Evolutionary conservation across 371 early-diverging fungal species (phyloP).

Genomic region (Scutellospora calospora): DNA sequence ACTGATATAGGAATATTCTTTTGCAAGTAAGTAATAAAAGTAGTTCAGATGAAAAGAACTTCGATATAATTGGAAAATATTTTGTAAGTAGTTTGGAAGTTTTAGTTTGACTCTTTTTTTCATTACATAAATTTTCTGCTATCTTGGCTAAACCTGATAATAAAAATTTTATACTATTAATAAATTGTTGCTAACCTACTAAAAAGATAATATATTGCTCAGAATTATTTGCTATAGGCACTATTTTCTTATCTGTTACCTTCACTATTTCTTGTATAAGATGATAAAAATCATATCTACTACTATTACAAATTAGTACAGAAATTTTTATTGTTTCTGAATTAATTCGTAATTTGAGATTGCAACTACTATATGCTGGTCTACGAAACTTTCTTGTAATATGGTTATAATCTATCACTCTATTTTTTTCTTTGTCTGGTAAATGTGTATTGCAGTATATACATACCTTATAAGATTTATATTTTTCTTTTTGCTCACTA

Average conservation of each 20-base stretch:
- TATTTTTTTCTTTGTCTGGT: constrained; percentile 1
- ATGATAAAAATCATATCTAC: constrained; percentile 29
- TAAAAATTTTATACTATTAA: not conserved
- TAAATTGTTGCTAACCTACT: constrained; percentile 26
- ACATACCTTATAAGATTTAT: constrained; percentile 4
- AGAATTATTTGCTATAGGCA: constrained; percentile 23
- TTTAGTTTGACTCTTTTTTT: constrained; percentile 5
- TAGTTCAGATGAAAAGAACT: not conserved
- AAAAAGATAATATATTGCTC: constrained; percentile 4
- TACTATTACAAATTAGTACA: not conserved
- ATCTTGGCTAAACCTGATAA: constrained; percentile 23
- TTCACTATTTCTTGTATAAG: not conserved
- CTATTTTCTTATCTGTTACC: constrained; percentile 9
- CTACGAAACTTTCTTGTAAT: constrained; percentile 29
- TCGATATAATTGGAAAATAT: constrained; percentile 26
- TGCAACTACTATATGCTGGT: constrained; percentile 15
- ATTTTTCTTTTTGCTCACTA: constrained; percentile 3
- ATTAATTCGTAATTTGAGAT: constrained; percentile 26
- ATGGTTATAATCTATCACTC: constrained; percentile 32
- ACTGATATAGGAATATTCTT: constrained; percentile 29
- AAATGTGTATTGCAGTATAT: not conserved
- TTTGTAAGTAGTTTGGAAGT: not conserved
- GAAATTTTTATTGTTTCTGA: constrained; percentile 25
- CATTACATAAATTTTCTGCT: constrained; percentile 13
- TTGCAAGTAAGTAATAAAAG: constrained; percentile 28